Base-by-base conservation (phyloP, 2,329 filamentous ascomycete species). In the Gnomoniopsis sp. region DNA sequence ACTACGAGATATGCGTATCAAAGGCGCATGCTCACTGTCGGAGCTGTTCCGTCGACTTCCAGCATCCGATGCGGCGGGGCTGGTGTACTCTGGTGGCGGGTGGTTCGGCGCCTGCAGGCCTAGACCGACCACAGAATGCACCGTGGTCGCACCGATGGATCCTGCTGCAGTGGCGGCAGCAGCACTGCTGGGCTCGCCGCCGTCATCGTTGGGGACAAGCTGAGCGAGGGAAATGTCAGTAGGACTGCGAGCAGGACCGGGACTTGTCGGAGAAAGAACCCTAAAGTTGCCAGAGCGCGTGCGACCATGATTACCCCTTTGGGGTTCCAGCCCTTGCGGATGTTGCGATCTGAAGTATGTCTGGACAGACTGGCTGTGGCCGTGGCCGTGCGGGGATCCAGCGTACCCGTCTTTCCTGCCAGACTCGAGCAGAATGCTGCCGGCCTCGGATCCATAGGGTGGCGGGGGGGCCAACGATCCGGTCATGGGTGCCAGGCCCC, bases 201-300 rank as follows among this genome's bases (percentile, higher is more conserved):
- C 84, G 57, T 86, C 83, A 65, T 93, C 88, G 62, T 76, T 79
- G 3, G 82, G 89, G 48, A 90, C 87, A 55, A 97, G 82, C 68
- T 93, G 91, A 30, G 93, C 90, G 50, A 99, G 83, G 10, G 93
- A 97, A 65, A 99, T 99, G 72, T 98, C 95, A 12, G 95, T 98
- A 10, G 95, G 93, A 68, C 91, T 96, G 66, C 93, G 85, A 62
- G 92, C 83, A 1, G 95, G 95, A 3, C 95, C 95, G 0, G 93
- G 93, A 69, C 91, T 96, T 21, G 89, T 89, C 10, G 92, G 89
- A 62, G 87, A 79, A 65, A 89, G 78, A 49, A 93, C 79, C 64
- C 91, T 83, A 68, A 92, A 87, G 67, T 91, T 93, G 49, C 60
- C 89, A 68, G 89, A 95, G 61, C 86, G 83, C 46, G 89, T 88